Evolutionary conservation across 2,329 filamentous ascomycete species (phyloP), one percentile per base, ranked within the genome.

Genomic region (Eutypella sp.): DNA sequence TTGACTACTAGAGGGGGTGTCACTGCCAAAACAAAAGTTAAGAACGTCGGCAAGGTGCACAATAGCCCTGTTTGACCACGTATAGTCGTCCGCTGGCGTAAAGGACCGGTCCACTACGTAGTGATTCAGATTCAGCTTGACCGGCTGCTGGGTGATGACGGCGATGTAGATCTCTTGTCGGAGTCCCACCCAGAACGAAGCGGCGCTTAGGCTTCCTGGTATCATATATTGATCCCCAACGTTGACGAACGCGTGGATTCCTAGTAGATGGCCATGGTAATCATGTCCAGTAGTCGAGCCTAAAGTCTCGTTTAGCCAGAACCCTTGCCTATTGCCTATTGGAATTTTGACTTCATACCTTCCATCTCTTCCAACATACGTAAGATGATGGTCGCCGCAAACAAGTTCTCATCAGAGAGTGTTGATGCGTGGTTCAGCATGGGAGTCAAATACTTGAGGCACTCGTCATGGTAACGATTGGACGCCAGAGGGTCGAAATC

Each of bases 21-120:
- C 58, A 15, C 70, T 64, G 2, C 73, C 71, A 52, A 83, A 84
- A 57, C 81, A 85, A 54, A 75, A 82, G 49, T 82, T 78, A 15
- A 85, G 63, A 1, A 84, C 77, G 49, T 83, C 78, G n/a, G 79
- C 79, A 44, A 79, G 80, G 53, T 81, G 76, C 3, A 81, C 72
- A 0, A 85, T 72, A 15, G 81, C 76, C 15, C 79, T 71, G 57
- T 84, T 82, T 2, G 79, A 75, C 79, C 79, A 82, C 1, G 68
- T 69, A 47, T 73, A 74, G 49, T 82, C 79, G 37, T 72, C 71
- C 0, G 70, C 67, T 0, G 68, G 62, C 2, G 67, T 63, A 9
- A 78, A 67, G 0, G 70, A 71, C n/a, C 71, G 70, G 53, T 80
- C 74, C 34, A 79, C 69, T 29, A 79, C 71, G 19, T 65, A 68